Evolutionary conservation across 352 stramenopile species (phyloP).

Genomic region (Pythium brachiatum): DNA sequence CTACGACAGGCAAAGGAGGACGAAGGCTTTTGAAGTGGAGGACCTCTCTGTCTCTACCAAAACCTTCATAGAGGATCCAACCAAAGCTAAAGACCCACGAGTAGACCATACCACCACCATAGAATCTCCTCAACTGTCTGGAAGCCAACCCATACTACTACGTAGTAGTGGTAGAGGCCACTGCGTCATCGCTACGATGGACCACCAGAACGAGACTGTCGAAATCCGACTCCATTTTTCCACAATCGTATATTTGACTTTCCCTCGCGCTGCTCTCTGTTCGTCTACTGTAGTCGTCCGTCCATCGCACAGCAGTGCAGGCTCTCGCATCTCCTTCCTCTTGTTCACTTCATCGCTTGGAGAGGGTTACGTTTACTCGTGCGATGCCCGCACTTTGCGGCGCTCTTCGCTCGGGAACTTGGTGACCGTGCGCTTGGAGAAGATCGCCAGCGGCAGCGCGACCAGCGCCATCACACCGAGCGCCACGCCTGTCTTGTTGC

Average conservation of each 20-base stretch:
- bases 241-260: constrained; percentile 2
- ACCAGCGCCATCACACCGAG: constrained; percentile 48
- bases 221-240: background rate
- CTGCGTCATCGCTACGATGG: background rate
- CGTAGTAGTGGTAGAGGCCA: too few relatives aligned
- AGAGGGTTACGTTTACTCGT: too few relatives aligned
- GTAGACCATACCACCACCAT: too few relatives aligned
- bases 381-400: constrained; percentile 29
- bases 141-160: too few relatives aligned
- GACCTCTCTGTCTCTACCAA: too few relatives aligned
- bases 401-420: constrained; percentile 74
- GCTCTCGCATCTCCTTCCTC: background rate
- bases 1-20: constrained; percentile 72
- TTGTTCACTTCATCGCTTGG: background rate
- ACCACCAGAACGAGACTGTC: background rate
- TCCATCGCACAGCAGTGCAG: background rate
- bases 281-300: background rate
- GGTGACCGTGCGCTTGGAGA: constrained; percentile 61
- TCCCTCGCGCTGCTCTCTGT: background rate
- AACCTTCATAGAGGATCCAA: too few relatives aligned
- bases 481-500: constrained; percentile 67
- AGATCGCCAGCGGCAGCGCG: constrained; percentile 52
- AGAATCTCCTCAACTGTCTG: too few relatives aligned
- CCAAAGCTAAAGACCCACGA: too few relatives aligned
- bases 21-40: constrained; percentile 69